Percentiles rank a stretch among this genome's conserved stretches.
Conservation (phyloP, 805 yeast species). For the Wickerhamomyces silvicola region DNA sequence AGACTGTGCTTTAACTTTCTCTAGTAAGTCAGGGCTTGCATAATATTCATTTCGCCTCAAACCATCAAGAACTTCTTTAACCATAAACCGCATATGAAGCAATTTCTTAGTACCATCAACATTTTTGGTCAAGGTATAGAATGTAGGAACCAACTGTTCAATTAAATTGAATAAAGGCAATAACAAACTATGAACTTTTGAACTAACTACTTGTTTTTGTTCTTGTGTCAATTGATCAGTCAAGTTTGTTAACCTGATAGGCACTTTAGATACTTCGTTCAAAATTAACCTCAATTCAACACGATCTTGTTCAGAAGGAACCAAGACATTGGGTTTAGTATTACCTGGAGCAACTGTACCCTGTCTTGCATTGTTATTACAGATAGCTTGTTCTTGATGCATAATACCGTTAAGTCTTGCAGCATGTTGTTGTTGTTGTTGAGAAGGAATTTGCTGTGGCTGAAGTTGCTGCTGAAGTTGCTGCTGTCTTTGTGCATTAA, state of each 20-base stretch:
- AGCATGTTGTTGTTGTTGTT: slow-evolving; percentile 4
- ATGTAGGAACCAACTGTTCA: slow-evolving; percentile 73
- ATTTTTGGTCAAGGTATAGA: slow-evolving; percentile 68
- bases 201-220: slow-evolving; percentile 56
- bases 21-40: slow-evolving; percentile 68
- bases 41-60: slow-evolving; percentile 58
- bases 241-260: slow-evolving; percentile 60
- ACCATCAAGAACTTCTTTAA: slow-evolving; percentile 67
- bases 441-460: not conserved
- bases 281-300: slow-evolving; percentile 53
- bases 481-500: slow-evolving; percentile 6
- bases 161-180: slow-evolving; percentile 51
- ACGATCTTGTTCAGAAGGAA: slow-evolving; percentile 57
- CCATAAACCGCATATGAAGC: slow-evolving; percentile 72
- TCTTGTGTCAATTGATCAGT: slow-evolving; percentile 53
- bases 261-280: slow-evolving; percentile 62
- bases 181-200: slow-evolving; percentile 46
- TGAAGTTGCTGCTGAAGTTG: slow-evolving; percentile 1
- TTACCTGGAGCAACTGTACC: slow-evolving; percentile 13
- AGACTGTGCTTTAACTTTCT: slow-evolving; percentile 64
- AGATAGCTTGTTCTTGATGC: slow-evolving; percentile 10
- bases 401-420: not conserved
- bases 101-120: slow-evolving; percentile 70
- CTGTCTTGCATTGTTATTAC: slow-evolving; percentile 9
- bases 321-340: slow-evolving; percentile 15